Evolutionary conservation across 805 yeast genomes (phyloP).

Genomic region (Alloascoidea hylecoeti): DNA sequence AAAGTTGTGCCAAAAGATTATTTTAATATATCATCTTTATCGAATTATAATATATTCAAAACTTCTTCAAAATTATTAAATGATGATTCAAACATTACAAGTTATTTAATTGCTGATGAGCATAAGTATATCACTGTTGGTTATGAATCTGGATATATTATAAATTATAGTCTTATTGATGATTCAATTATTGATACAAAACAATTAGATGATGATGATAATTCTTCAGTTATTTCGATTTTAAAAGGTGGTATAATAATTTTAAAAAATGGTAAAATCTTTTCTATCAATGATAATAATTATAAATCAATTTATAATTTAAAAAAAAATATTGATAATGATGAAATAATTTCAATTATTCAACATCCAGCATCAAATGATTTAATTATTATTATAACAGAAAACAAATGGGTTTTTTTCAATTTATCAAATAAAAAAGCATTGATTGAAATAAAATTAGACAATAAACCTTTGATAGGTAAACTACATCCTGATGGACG

Average conservation of each 20-base stretch:
- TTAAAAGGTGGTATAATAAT: background rate
- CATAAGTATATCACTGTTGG: background rate
- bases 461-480: background rate
- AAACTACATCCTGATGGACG: background rate
- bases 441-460: background rate
- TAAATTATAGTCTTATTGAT: background rate
- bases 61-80: background rate
- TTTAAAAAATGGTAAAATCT: background rate
- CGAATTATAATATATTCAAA: background rate
- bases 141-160: background rate
- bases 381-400: background rate
- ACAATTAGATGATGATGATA: background rate
- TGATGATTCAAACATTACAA: background rate
- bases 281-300: background rate
- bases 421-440: background rate
- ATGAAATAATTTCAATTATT: too few relatives aligned
- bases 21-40: background rate
- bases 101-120: background rate
- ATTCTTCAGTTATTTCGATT: background rate
- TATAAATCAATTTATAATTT: too few relatives aligned
- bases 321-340: too few relatives aligned
- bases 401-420: background rate
- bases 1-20: background rate
- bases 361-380: background rate
- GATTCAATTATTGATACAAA: background rate